Evolutionary conservation across 2,329 filamentous ascomycete genomes (phyloP), one percentile per base, ranked within the genome.

Genomic region (Epichloe sp.): DNA sequence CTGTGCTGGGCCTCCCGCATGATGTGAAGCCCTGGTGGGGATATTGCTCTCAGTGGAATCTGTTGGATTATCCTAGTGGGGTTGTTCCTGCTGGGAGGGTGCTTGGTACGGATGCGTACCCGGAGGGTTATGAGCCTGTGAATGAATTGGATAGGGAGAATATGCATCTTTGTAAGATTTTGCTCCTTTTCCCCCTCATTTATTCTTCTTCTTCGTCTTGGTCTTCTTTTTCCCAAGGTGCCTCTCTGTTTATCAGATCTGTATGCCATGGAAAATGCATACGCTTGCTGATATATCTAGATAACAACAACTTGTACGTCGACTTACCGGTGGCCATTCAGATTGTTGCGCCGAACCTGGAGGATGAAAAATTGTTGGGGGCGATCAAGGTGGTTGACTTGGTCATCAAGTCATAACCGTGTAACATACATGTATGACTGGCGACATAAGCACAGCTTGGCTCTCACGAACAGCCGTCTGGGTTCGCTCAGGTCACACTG

Each of bases 31-130:
- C 63, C 59, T 83, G 61, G 69, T 86, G 81, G 80, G 75, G 74
- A 1, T 87, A 86, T 57, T 84, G 80, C 0, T 68, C 74, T 0
- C 75, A 81, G 54, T 86, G 82, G 80, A 87, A 86, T 60, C 58
- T 86, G 42, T 71, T 86, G 1, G 82, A 87, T 61, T 85, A 84
- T 61, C 79, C 83, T 10, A 43, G 46, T 57, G 56, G 50, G 23
- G 55, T 57, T 35, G 31, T 59, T 15, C 54, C 56, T 21, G 53
- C 49, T 1, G 56, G 56, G 2, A 53, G 34, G 36, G 54, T 55
- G 12, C 46, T 55, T 3, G 23, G 35, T 7, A 51, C 31, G 12
- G 56, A 58, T 49, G 54, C 48, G 7, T 57, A 56, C 38, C 49
- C 54, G 11, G 35, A 50, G 14, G 51, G 46, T 1, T 55, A 54